phyloP scores from a whole-genome alignment of 352 stramenopile genomes.

The Paralagenidium karlingii region DNA sequence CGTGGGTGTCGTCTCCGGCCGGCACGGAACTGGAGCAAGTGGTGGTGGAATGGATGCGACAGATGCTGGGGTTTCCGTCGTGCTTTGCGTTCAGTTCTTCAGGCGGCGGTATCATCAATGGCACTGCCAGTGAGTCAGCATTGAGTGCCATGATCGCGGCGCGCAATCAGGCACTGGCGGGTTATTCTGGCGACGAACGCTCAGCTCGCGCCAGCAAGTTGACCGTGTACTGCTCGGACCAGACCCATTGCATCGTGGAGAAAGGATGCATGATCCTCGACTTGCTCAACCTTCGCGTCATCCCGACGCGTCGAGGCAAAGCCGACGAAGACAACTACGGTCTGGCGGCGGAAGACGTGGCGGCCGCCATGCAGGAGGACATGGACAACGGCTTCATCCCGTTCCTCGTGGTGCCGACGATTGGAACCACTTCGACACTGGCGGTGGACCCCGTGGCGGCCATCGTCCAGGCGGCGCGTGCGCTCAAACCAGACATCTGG shows the following conservation, averaged over 20 bases:
- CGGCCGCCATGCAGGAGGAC: conserved; percentile 32
- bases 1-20: conserved; percentile 39
- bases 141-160: conserved; percentile 30
- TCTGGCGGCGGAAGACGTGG: conserved; percentile 29
- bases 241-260: conserved; percentile 51
- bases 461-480: conserved; percentile 21
- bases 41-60: conserved; percentile 55
- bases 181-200: conserved; percentile 16
- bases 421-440: conserved; percentile 47
- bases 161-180: conserved; percentile 19
- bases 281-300: conserved; percentile 32
- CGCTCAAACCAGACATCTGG: conserved; percentile 29
- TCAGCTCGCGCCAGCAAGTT: conserved; percentile 23
- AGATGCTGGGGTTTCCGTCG: conserved; percentile 34
- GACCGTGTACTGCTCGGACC: conserved; percentile 51
- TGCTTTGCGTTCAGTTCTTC: conserved; percentile 34
- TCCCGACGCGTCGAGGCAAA: conserved; percentile 30
- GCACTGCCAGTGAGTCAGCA: conserved; percentile 41
- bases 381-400: conserved; percentile 30
- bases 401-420: conserved; percentile 43
- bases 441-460: conserved; percentile 36
- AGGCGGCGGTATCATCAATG: conserved; percentile 56
- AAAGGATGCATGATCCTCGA: conserved; percentile 63
- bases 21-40: conserved; percentile 58
- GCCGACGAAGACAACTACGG: conserved; percentile 35